Percentiles rank a stretch among this genome's conserved stretches.
Evolutionary conservation across 331 rosid species (phyloP).

Genomic region (Saraca asoca): DNA sequence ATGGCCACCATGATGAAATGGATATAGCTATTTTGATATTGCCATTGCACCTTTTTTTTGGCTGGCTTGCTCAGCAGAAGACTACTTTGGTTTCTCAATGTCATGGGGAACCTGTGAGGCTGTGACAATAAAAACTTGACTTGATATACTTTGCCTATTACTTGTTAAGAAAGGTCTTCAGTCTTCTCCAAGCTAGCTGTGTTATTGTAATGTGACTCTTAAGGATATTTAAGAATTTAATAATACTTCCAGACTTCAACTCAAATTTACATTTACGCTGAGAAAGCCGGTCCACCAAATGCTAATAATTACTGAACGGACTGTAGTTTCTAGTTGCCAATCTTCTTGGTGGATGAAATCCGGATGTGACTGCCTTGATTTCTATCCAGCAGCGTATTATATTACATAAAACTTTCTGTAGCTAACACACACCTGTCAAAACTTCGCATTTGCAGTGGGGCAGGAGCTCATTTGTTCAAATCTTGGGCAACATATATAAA

Average conservation of each 20-base stretch:
- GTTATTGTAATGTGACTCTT: not conserved
- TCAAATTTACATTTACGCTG: too few relatives aligned
- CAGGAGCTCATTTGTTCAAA: constrained; percentile 94
- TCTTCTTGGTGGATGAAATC: too few relatives aligned
- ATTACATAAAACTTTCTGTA: constrained; percentile 3
- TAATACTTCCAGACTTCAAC: too few relatives aligned
- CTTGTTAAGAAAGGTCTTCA: not conserved
- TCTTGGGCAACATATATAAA: constrained; percentile 88
- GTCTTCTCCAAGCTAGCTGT: not conserved
- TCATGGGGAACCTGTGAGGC: not conserved
- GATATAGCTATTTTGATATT: not conserved
- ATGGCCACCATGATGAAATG: not conserved
- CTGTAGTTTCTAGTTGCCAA: too few relatives aligned
- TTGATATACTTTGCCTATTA: not conserved
- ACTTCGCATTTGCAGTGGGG: constrained; percentile 63
- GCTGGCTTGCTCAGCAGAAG: not conserved
- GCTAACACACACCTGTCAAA: constrained; percentile 23
- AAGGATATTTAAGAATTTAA: not conserved
- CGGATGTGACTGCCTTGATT: not conserved
- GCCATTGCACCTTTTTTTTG: not conserved
- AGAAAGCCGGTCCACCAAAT: too few relatives aligned
- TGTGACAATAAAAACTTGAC: not conserved
- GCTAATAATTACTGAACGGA: too few relatives aligned
- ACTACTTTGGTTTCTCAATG: not conserved
- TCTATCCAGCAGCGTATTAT: not conserved